These are phyloP conservation scores for Grammothele lineata DNA, from an alignment of 768 basidiomycete species.

Conservation along the genomic window DNA sequence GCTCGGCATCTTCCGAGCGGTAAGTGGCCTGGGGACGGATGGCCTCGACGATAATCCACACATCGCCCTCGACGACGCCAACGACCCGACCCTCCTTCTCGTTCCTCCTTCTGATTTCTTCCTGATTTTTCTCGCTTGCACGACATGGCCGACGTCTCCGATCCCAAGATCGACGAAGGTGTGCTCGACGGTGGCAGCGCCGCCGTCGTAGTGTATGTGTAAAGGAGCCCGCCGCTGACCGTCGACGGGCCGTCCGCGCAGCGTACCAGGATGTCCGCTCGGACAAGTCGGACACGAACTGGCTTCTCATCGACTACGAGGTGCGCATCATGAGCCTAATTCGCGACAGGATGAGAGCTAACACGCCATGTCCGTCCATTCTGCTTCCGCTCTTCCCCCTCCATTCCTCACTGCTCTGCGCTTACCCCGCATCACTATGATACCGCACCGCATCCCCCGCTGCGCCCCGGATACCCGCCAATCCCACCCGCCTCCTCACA, in stretches of 20 bases:
- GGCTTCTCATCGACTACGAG: conserved; percentile 89
- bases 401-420: no score
- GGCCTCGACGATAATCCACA: not conserved
- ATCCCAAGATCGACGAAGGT: conserved; percentile 74
- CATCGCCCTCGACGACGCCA: not conserved
- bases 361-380: not conserved
- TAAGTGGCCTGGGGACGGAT: not conserved
- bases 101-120: not conserved
- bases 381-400: conserved; percentile 5
- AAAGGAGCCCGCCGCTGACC: conserved; percentile 20
- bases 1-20: no score
- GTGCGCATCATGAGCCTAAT: conserved; percentile 30
- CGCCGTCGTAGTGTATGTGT: conserved; percentile 20
- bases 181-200: conserved; percentile 19
- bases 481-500: not conserved
- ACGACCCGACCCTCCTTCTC: not conserved
- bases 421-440: no score
- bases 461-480: not conserved
- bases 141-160: conserved; percentile 75
- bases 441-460: no score
- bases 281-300: conserved; percentile 84
- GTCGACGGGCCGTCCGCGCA: no score
- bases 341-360: not conserved
- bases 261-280: conserved; percentile 86
- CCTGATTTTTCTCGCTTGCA: not conserved